Base-by-base conservation (phyloP, 306 rosid species). In the Cicer bijugum region DNA sequence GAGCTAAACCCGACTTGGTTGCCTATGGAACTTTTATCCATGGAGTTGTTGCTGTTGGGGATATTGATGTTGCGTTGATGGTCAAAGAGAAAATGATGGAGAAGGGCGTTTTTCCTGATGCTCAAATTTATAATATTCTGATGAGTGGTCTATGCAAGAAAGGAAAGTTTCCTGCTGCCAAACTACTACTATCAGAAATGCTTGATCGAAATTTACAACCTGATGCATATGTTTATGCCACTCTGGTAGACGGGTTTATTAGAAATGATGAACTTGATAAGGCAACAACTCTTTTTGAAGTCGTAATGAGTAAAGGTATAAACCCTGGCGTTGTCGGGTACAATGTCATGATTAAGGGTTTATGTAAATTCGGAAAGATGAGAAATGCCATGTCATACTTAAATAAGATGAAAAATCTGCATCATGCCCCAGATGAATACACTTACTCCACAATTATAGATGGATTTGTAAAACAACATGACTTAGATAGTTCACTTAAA, bases 271-370 rank as follows among this genome's bases (percentile, higher is more conserved):
- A 23, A 23, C 28, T 23, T 23, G 28, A 23, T 4, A 88, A 85
- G 72, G 93, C 96, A 15, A 86, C 71, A 71, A 82, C 79, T 16
- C 66, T 89, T 17, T 92, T 92, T 75, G 76, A 84, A 35, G 57
- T 74, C 11, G 20, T 82, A 65, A 81, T 81, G 67, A 76, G 74
- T 46, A 73, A 81, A 74, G 90, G 87, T 74, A 42, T 81, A 61
- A 85, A 79, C 68, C 96, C 87, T 43, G 92, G 85, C 69, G 59
- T 82, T 69, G 96, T 88, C 20, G 96, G 85, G n/a, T 92, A 86
- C 65, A 92, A 92, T 82, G 87, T 88, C 80, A 86, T 88, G 93
- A 89, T 92, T 65, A 89, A 92, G 80, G 93, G 96, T 75, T 86
- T 83, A 67, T 91, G 93, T 81, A 91, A 82, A 86, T 78, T 80